Evolutionary conservation across 306 rosid species (phyloP).

Genomic region (Boehmeria nivea): DNA sequence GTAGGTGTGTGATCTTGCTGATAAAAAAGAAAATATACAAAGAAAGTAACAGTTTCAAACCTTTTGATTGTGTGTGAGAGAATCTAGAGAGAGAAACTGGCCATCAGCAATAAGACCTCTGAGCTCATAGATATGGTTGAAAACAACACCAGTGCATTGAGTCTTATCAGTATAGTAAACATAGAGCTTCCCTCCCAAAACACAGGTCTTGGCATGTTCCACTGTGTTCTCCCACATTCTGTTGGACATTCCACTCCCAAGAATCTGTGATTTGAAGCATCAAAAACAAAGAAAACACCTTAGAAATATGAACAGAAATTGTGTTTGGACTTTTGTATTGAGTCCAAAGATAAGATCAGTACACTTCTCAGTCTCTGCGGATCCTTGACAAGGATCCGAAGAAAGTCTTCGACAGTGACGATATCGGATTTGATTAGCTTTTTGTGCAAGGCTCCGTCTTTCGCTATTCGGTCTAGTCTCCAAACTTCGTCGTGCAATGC

Average conservation of each 20-base stretch:
- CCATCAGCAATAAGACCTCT: slow-evolving; percentile 68
- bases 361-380: slow-evolving; percentile 76
- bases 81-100: slow-evolving; percentile 64
- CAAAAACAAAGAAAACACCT: too few species aligned
- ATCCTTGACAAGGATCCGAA: slow-evolving; percentile 64
- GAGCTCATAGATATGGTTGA: slow-evolving; percentile 79
- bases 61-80: slow-evolving; percentile 70
- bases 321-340: too few species aligned
- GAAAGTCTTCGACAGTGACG: slow-evolving; percentile 69
- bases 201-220: slow-evolving; percentile 91
- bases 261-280: slow-evolving; percentile 38
- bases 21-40: not conserved
- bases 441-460: slow-evolving; percentile 87
- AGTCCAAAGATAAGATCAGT: slow-evolving; percentile 26
- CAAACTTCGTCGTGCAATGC: slow-evolving; percentile 81
- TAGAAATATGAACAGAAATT: not conserved
- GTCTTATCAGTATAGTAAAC: slow-evolving; percentile 60
- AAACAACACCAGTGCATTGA: slow-evolving; percentile 52
- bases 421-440: slow-evolving; percentile 52
- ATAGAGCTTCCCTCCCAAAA: slow-evolving; percentile 68
- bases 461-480: slow-evolving; percentile 82
- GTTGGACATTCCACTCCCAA: slow-evolving; percentile 89
- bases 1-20: too few species aligned
- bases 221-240: slow-evolving; percentile 92
- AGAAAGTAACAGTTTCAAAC: slow-evolving; percentile 21